Evolutionary conservation across 257 asterid species (phyloP), one percentile per base, ranked within the genome.

Genomic region (Gentiana straminea): DNA sequence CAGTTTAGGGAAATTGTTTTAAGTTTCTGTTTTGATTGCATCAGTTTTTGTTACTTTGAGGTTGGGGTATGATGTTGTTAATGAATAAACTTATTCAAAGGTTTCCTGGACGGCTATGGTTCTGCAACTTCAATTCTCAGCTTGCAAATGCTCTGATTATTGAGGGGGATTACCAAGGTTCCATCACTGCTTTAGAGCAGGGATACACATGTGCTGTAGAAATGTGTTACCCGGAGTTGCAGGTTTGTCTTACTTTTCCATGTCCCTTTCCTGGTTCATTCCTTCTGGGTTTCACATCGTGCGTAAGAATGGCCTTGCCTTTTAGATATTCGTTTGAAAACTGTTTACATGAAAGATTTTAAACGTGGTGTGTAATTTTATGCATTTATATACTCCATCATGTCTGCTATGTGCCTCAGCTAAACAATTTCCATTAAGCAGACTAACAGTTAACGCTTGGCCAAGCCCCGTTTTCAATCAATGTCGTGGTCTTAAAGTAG

Each of bases 201-300:
- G 98, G 94, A 45, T 76, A 79, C 57, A 57, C 68, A 35, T 77
- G 82, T 80, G 95, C 97, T 54, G 62, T 71, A 54, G 88, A 88
- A 75, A 88, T 92, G 98, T 87, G 82, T 78, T 92, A 87, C 72
- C 86, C 87, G 3, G 98, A 92, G 73, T 75, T 92, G 71, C 97
- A 92, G 98, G 98, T 84, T 71, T 57, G 79, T 67, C 55, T 61
- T 45, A 50, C 10, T 60, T 61, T 64, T 49, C 47, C 35, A 49
- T 64, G 52, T 63, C 56, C 57, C 63, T 1, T 34, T 66, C 64
- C 33, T 69, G 61, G 48, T 66, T 9, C 46, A 33, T 53, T 44
- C 60, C 41, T 45, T 13, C 9, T 41, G 8, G 46, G 46, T 47
- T 24, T 24, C 24, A 24, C 24, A 24, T 24, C 32, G 48, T 59